Conservation (phyloP, 1,139 yeast species). For the Saccharomyces hybrid region DNA sequence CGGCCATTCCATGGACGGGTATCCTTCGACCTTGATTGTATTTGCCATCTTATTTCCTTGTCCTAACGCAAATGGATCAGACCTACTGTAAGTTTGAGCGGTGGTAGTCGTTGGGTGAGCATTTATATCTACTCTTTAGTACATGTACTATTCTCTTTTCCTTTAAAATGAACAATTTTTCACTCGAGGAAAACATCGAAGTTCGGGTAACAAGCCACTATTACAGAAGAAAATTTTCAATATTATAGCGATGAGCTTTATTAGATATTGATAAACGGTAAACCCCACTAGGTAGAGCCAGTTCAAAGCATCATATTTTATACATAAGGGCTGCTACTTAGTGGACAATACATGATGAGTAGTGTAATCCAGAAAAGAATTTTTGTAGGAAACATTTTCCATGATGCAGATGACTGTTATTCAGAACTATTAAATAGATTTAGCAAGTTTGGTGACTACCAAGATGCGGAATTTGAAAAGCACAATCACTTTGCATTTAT, state of each 20-base stretch:
- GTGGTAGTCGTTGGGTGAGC: not conserved
- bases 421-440: slow-evolving; percentile 38
- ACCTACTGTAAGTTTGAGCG: not conserved
- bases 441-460: slow-evolving; percentile 43
- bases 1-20: slow-evolving; percentile 30
- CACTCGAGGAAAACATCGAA: not conserved
- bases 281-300: too few relatives aligned
- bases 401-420: slow-evolving; percentile 32
- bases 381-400: slow-evolving; percentile 46
- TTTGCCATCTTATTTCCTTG: not conserved
- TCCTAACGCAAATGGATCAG: not conserved
- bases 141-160: not conserved
- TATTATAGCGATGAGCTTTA: slow-evolving; percentile 1
- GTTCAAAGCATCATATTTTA: not conserved
- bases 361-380: slow-evolving; percentile 32
- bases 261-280: not conserved
- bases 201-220: not conserved
- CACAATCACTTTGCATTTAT: slow-evolving; percentile 62
- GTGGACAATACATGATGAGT: not conserved
- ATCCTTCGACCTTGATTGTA: slow-evolving; percentile 17
- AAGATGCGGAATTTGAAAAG: slow-evolving; percentile 31
- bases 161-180: not conserved
- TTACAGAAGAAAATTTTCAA: not conserved
- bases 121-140: not conserved
- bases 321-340: not conserved